Conservation (phyloP, 345 rosid species). For the Viola odorata region DNA sequence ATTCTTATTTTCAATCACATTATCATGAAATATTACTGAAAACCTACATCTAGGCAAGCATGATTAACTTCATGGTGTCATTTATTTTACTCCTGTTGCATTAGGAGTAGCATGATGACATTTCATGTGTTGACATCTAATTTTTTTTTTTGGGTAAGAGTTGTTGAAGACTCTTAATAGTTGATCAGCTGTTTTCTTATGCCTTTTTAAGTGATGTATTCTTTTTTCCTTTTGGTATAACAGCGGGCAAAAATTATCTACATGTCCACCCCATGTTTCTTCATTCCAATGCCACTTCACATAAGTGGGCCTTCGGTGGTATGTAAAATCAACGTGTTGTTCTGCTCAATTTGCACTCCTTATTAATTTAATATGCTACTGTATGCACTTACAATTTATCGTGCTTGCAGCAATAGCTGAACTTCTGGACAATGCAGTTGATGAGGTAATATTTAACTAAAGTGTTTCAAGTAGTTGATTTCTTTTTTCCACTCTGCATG, state of each 20-base stretch:
- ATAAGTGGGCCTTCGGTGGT: conserved; percentile 99
- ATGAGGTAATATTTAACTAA: conserved; percentile 60
- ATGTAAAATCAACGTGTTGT: conserved; percentile 23
- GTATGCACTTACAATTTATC: neutral
- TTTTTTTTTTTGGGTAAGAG: neutral
- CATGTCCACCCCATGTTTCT: conserved; percentile 97
- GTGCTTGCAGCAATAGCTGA: conserved; percentile 79
- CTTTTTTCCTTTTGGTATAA: conserved; percentile 6
- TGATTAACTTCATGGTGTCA: no score
- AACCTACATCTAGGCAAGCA: no score
- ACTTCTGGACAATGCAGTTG: conserved; percentile 88
- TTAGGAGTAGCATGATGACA: no score
- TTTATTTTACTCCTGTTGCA: no score
- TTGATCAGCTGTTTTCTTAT: conserved; percentile 4
- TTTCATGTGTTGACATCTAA: no score
- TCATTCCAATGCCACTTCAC: conserved; percentile 98
- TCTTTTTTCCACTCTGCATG: neutral
- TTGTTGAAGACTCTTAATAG: neutral
- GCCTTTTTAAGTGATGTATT: neutral
- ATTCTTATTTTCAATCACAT: neutral
- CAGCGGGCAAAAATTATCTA: conserved; percentile 71
- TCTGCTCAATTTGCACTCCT: neutral
- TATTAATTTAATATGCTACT: neutral
- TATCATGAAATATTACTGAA: no score
- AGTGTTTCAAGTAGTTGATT: neutral